Conservation (phyloP, 1,139 yeast genomes). For the Yamadazyma membranifaciens region DNA sequence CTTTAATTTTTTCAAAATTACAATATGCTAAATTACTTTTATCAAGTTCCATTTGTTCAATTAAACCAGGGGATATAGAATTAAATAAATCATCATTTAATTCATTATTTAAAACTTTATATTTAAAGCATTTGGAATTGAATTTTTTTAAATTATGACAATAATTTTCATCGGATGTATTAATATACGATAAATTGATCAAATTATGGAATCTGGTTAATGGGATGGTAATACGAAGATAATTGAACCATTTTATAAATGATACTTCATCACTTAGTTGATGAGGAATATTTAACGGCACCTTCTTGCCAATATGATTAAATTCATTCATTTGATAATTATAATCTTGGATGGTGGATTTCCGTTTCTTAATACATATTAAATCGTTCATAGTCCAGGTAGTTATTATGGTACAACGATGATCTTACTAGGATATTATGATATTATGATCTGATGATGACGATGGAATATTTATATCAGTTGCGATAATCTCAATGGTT, state of each 20-base stretch:
- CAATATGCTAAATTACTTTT: slow-evolving; percentile 8
- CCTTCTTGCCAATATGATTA: slow-evolving; percentile 2
- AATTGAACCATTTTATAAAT: slow-evolving; percentile 15
- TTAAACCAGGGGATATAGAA: slow-evolving; percentile 8
- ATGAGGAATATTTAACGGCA: slow-evolving; percentile 12
- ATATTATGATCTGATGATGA: too few relatives aligned
- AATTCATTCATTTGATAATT: not conserved
- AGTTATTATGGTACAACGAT: not conserved
- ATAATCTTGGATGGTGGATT: not conserved
- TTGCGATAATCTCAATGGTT: too few relatives aligned
- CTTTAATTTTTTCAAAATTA: slow-evolving; percentile 18
- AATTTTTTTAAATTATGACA: slow-evolving; percentile 6
- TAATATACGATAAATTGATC: slow-evolving; percentile 11
- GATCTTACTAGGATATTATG: too few relatives aligned
- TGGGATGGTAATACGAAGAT: slow-evolving; percentile 10
- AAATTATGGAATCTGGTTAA: slow-evolving; percentile 10
- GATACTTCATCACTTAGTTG: slow-evolving; percentile 10
- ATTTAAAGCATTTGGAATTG: slow-evolving; percentile 6
- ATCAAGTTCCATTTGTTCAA: slow-evolving; percentile 4
- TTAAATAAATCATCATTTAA: slow-evolving; percentile 10
- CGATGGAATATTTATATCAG: too few relatives aligned
- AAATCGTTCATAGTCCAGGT: not conserved
- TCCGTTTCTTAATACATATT: slow-evolving; percentile 3
- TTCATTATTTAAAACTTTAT: slow-evolving; percentile 4
- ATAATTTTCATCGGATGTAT: slow-evolving; percentile 12